A percentile compares a stretch with the other conserved stretches of the same genome.
Conservation (phyloP, 305 asterid species). For the Stenogyne calaminthoides region DNA sequence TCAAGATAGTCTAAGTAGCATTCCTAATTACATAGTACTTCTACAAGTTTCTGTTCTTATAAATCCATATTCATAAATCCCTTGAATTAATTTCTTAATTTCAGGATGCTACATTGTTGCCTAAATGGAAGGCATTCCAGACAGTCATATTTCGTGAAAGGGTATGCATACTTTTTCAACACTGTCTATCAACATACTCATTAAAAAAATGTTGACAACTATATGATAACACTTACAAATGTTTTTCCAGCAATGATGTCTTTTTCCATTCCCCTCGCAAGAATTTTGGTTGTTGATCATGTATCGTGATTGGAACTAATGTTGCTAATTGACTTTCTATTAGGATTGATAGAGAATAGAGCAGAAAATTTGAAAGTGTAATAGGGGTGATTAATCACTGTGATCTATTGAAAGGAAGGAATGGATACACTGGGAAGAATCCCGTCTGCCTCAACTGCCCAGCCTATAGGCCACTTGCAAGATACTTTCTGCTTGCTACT, state of each 20-base stretch:
- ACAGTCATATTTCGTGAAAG: slow-evolving; percentile 81
- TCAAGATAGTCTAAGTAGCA: slow-evolving; percentile 10
- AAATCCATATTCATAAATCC: neutral
- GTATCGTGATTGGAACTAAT: neutral
- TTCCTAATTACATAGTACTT: neutral
- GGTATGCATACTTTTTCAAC: slow-evolving; percentile 36
- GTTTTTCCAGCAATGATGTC: neutral
- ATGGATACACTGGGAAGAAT: neutral
- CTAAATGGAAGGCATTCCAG: slow-evolving; percentile 93
- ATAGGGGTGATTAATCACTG: neutral
- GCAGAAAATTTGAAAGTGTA: neutral
- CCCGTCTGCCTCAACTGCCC: neutral
- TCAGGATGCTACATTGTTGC: slow-evolving; percentile 72
- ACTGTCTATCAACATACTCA: slow-evolving; percentile 21
- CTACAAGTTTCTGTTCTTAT: slow-evolving; percentile 6
- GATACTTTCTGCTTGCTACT: neutral
- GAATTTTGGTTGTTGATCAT: slow-evolving; percentile 11
- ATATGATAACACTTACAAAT: neutral
- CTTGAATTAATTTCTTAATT: slow-evolving; percentile 25
- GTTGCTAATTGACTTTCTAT: neutral
- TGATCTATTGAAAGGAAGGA: neutral
- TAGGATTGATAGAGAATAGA: neutral
- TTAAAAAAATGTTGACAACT: neutral
- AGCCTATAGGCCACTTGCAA: neutral
- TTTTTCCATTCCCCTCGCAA: neutral